phyloP scores from a whole-genome alignment of 2,329 filamentous ascomycete species.

The Malbranchea zuffiana region DNA sequence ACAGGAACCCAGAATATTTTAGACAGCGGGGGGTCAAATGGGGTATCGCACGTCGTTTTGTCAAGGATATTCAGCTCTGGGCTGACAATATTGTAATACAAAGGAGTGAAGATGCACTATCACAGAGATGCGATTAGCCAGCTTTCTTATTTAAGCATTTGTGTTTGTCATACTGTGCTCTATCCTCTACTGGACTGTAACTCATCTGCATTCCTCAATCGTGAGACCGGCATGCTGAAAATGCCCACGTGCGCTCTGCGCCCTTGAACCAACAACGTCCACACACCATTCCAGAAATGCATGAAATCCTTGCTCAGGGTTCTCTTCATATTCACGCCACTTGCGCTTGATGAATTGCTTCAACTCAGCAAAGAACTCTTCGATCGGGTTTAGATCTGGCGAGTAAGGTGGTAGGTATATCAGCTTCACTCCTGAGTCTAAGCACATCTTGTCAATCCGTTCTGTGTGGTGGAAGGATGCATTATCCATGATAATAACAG shows the following conservation, averaged over 20 bases:
- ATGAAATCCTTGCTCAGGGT: slow-evolving; percentile 17
- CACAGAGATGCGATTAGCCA: too few relatives aligned
- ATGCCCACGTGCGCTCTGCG: slow-evolving; percentile 15
- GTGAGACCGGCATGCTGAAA: slow-evolving; percentile 17
- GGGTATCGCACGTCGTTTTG: slow-evolving; percentile 22
- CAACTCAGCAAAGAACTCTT: slow-evolving; percentile 29
- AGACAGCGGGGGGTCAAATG: slow-evolving; percentile 21
- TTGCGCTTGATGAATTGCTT: slow-evolving; percentile 26
- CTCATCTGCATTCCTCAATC: slow-evolving; percentile 11
- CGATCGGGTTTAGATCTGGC: slow-evolving; percentile 29
- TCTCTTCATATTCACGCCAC: slow-evolving; percentile 17
- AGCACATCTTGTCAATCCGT: slow-evolving; percentile 9
- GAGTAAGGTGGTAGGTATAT: slow-evolving; percentile 27
- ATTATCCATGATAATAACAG: slow-evolving; percentile 24
- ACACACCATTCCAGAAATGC: slow-evolving; percentile 22
- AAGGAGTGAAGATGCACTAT: too few relatives aligned
- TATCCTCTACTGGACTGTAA: too few relatives aligned
- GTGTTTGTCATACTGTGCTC: too few relatives aligned
- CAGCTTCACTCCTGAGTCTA: slow-evolving; percentile 11
- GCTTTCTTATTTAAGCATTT: too few relatives aligned
- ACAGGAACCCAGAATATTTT: slow-evolving; percentile 24
- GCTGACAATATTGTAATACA: slow-evolving; percentile 3
- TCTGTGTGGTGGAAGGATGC: slow-evolving; percentile 11
- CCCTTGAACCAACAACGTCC: slow-evolving; percentile 17
- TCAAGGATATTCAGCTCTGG: slow-evolving; percentile 23